Percentiles rank a stretch among this genome's conserved stretches.
These are phyloP conservation scores for Nemania sp. DNA, from an alignment of 2,329 filamentous ascomycete genomes.

Conservation along the genomic window DNA sequence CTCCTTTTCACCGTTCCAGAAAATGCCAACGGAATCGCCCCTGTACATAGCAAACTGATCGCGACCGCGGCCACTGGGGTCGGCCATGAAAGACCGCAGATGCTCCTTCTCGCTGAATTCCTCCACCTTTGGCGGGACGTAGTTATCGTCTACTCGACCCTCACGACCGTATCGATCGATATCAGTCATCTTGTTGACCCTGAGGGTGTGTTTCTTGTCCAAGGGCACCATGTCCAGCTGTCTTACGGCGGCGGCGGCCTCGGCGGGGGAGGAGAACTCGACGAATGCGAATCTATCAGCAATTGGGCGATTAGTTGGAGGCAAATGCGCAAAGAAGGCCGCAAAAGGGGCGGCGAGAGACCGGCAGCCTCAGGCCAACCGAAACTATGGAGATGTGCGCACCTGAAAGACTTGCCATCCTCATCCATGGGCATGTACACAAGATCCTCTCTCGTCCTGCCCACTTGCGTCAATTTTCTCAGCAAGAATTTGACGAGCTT, in stretches of 20 bases:
- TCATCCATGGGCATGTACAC: constrained; percentile 94
- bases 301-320: not conserved
- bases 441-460: constrained; percentile 81
- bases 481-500: constrained; percentile 96
- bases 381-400: constrained; percentile 37
- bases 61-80: constrained; percentile 75
- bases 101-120: constrained; percentile 92
- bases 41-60: constrained; percentile 97
- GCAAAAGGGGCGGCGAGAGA: too few relatives aligned
- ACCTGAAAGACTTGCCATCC: constrained; percentile 84
- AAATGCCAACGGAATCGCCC: constrained; percentile 88
- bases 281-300: constrained; percentile 84
- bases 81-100: constrained; percentile 88
- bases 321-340: too few relatives aligned
- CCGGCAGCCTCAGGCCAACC: too few relatives aligned
- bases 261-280: constrained; percentile 87
- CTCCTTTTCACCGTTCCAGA: constrained; percentile 98
- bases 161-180: constrained; percentile 95
- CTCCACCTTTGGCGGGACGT: constrained; percentile 78
- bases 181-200: constrained; percentile 97
- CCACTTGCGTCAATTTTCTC: constrained; percentile 87
- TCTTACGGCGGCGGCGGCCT: constrained; percentile 87
- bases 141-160: constrained; percentile 90
- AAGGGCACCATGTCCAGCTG: constrained; percentile 83
- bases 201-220: constrained; percentile 94